A percentile compares a stretch with the other conserved stretches of the same genome.
These are phyloP conservation scores for Castanospermum australe DNA, from an alignment of 306 rosid species.

Conservation along the genomic window DNA sequence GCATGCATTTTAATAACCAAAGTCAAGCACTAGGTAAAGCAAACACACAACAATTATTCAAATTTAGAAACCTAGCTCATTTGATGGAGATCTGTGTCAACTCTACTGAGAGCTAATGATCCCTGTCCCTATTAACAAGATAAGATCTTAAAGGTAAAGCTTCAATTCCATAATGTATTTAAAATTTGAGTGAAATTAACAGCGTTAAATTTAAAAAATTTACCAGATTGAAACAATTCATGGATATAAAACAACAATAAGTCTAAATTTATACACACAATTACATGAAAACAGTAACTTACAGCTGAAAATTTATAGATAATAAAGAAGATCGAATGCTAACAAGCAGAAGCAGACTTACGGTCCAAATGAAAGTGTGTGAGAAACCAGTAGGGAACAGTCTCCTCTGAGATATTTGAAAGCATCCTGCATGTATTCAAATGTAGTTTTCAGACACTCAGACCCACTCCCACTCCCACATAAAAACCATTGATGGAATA, in stretches of 20 bases:
- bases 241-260: not conserved
- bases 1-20: no score
- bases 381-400: slow-evolving; percentile 94
- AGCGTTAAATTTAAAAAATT: not conserved
- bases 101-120: not conserved
- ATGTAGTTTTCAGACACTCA: slow-evolving; percentile 26
- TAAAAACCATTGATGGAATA: not conserved
- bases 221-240: slow-evolving; percentile 5
- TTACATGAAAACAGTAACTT: not conserved
- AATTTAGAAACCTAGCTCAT: not conserved
- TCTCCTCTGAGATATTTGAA: slow-evolving; percentile 87
- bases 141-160: not conserved
- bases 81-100: not conserved
- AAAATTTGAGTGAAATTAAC: not conserved
- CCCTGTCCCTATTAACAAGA: not conserved
- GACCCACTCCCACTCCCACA: slow-evolving; percentile 11
- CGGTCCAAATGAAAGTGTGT: slow-evolving; percentile 98
- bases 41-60: not conserved
- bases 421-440: slow-evolving; percentile 73
- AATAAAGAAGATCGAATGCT: not conserved
- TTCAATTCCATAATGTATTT: not conserved
- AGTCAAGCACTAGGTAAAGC: not conserved
- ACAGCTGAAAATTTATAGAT: not conserved
- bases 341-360: slow-evolving; percentile 49
- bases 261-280: not conserved